Evolutionary conservation across 2,329 filamentous ascomycete species (phyloP).

Genomic region (Ascochyta lentis): DNA sequence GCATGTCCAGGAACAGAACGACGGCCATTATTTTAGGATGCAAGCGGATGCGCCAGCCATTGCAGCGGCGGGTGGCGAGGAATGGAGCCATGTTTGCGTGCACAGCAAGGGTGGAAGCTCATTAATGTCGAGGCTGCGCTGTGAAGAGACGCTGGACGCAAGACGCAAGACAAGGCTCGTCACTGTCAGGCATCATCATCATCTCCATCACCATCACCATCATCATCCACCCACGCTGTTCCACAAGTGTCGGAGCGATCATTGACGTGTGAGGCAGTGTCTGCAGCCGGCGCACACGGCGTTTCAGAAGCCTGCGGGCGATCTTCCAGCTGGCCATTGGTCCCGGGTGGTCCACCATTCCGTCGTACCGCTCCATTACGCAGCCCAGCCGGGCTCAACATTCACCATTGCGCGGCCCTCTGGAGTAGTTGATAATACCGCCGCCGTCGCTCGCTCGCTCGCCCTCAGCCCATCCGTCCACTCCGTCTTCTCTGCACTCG

Average conservation of each 20-base stretch:
- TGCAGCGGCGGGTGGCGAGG: not conserved
- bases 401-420: conserved; percentile 16
- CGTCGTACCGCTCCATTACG: conserved; percentile 12
- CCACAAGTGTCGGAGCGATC: not conserved
- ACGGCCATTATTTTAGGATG: not conserved
- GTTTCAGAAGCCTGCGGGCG: conserved; percentile 15
- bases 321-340: conserved; percentile 4
- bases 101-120: not conserved
- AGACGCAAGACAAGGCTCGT: no score
- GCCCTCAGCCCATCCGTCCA: no score
- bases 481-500: no score
- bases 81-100: not conserved
- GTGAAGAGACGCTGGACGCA: not conserved
- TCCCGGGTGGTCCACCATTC: conserved; percentile 3
- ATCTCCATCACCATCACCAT: no score
- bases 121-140: not conserved
- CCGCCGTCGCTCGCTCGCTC: conserved; percentile 1
- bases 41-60: conserved; percentile 2
- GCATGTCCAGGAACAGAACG: conserved; percentile 5
- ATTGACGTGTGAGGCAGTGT: conserved; percentile 3
- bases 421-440: conserved; percentile 1
- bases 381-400: conserved; percentile 13
- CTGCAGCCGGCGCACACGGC: not conserved
- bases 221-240: not conserved
- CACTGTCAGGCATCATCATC: no score